Evolutionary conservation across 2,329 filamentous ascomycete species (phyloP).

Genomic region (Penicillium digitatum): DNA sequence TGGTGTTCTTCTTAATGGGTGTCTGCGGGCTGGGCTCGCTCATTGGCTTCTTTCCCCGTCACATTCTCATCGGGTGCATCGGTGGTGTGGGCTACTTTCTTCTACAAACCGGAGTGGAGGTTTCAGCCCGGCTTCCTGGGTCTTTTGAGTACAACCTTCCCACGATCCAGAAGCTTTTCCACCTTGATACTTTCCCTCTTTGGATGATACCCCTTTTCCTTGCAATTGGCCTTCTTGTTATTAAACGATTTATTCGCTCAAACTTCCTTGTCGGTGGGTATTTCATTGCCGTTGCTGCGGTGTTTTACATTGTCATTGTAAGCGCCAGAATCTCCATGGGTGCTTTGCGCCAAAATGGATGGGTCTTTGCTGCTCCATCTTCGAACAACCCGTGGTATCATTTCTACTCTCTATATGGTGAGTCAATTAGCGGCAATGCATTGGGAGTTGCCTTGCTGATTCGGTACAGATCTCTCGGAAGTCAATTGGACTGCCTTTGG

Average conservation of each 20-base stretch:
- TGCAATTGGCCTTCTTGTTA: constrained; percentile 69
- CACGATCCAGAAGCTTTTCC: constrained; percentile 71
- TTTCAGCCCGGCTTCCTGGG: constrained; percentile 82
- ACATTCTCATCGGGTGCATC: constrained; percentile 95
- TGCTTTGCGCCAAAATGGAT: constrained; percentile 67
- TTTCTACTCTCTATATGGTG: constrained; percentile 93
- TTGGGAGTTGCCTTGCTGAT: constrained; percentile 3
- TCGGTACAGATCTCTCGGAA: constrained; percentile 63
- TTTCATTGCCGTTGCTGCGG: constrained; percentile 71
- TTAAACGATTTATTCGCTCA: constrained; percentile 71
- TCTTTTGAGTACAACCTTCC: constrained; percentile 75
- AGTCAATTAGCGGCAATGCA: constrained; percentile 29
- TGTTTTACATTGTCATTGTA: constrained; percentile 50
- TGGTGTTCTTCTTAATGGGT: constrained; percentile 90
- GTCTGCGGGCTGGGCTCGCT: constrained; percentile 82
- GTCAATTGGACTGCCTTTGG: constrained; percentile 79
- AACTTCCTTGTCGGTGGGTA: constrained; percentile 84
- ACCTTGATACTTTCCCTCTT: constrained; percentile 68
- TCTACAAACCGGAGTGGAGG: constrained; percentile 84
- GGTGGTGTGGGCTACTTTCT: constrained; percentile 96
- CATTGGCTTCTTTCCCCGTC: constrained; percentile 93
- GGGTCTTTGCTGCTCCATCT: constrained; percentile 86
- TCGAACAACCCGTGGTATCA: constrained; percentile 91
- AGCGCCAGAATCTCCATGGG: constrained; percentile 62
- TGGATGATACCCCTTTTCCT: constrained; percentile 79